Base-by-base conservation (phyloP, 2,329 filamentous ascomycete species). In the Cercospora beticola region DNA sequence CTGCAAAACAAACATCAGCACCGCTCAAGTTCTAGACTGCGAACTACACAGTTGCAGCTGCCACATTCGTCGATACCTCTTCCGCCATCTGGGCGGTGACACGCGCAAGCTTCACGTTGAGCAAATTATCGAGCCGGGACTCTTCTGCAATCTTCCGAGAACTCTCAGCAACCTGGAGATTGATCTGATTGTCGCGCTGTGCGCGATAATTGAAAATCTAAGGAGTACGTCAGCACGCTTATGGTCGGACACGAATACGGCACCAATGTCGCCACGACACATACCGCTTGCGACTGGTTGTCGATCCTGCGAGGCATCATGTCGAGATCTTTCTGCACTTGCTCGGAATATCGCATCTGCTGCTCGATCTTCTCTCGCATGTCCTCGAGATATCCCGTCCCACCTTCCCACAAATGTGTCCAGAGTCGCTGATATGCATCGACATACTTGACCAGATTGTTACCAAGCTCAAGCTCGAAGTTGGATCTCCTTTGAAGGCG, bases 341-440 rank as follows among this genome's bases (percentile, higher is more conserved):
- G 77, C 46, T 75, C 68, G 3, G 74, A 75, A 57, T 78, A 78
- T 7, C 77, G 73, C 66, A 72, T 72, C 65, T 78, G 77, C 73
- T 78, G 77, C 60, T 78, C 75, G 10, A 76, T 72, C 69, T 77
- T 78, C 68, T 77, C 76, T 10, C 73, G 70, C 77, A 77, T 77
- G 54, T 78, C 76, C 18, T 78, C 77, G 61, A 78, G 72, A 59
- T 78, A 78, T 54, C 71, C 65, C 3, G 76, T 78, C 1, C 75
- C 77, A 33, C 76, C 76, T 67, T 77, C 76, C 75, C 76, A 77
- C 7, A 78, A 54, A 21, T 64, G 62, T 6, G 68, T 64, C 76
- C 76, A 78, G 52, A 78, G 71, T 12, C 66, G 61, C 36, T 76
- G 71, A 68, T 78, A 78, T 26, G 74, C 73, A 52, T 77, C 73